These are phyloP conservation scores for Kokia cookei DNA, from an alignment of 441 rosid genomes.

Conservation along the genomic window DNA sequence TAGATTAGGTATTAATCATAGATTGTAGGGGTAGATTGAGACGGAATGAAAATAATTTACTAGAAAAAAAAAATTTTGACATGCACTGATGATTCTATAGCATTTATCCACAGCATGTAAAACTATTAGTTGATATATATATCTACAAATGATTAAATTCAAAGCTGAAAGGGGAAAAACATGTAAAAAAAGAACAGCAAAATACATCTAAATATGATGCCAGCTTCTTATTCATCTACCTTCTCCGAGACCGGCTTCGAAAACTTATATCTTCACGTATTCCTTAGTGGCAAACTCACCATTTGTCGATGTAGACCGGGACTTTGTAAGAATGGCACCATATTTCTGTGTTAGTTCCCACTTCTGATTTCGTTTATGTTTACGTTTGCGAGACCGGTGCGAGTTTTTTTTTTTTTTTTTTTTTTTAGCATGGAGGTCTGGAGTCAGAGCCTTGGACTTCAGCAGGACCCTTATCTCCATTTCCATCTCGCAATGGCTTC, in stretches of 20 bases:
- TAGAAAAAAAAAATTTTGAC: not conserved
- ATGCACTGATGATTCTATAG: not conserved
- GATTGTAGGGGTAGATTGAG: not conserved
- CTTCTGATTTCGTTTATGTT: not conserved
- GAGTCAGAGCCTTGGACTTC: slow-evolving; percentile 8
- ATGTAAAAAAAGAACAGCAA: not conserved
- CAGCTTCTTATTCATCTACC: too few relatives aligned
- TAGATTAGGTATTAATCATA: not conserved
- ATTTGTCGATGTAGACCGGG: not conserved
- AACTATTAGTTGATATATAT: not conserved
- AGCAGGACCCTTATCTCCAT: not conserved
- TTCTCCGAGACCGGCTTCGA: not conserved
- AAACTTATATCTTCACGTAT: not conserved
- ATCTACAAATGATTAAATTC: not conserved
- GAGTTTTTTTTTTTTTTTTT: not conserved
- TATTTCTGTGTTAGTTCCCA: not conserved
- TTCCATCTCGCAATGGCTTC: slow-evolving; percentile 39
- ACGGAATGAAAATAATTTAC: not conserved
- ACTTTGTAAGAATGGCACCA: not conserved
- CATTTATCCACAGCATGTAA: not conserved
- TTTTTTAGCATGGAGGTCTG: not conserved
- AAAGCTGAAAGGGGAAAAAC: not conserved
- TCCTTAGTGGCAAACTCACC: not conserved
- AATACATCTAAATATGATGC: not conserved
- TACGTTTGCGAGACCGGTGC: too few relatives aligned